These are phyloP conservation scores for Fusarium sp. DNA, from an alignment of 2,329 filamentous ascomycete genomes.

Conservation along the genomic window DNA sequence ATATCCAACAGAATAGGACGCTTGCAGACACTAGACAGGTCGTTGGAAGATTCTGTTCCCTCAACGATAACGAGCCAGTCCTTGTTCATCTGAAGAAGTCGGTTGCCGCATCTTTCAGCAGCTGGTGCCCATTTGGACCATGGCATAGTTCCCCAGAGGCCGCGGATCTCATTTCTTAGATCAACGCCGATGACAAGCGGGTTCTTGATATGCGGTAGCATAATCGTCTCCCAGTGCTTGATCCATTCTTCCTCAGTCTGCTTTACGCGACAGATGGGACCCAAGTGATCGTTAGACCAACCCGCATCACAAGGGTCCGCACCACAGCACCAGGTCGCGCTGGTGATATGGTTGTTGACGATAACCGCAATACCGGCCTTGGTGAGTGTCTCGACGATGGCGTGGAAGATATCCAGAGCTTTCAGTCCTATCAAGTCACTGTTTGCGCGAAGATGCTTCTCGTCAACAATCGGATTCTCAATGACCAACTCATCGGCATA, in stretches of 20 bases:
- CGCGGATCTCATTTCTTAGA: conserved; percentile 75
- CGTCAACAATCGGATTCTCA: conserved; percentile 65
- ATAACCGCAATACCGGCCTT: conserved; percentile 72
- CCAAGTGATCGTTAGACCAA: conserved; percentile 74
- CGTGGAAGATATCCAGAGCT: conserved; percentile 71
- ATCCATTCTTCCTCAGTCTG: conserved; percentile 76
- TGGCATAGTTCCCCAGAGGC: conserved; percentile 75
- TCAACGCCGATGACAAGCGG: conserved; percentile 73
- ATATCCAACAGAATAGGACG: conserved; percentile 69
- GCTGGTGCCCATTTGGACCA: conserved; percentile 73
- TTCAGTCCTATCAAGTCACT: conserved; percentile 66
- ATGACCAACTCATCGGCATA: conserved; percentile 77
- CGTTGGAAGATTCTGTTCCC: conserved; percentile 74
- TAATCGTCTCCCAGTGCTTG: conserved; percentile 72
- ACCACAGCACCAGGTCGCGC: conserved; percentile 75
- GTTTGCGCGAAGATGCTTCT: conserved; percentile 65
- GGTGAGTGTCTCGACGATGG: conserved; percentile 68
- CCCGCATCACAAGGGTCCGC: conserved; percentile 74
- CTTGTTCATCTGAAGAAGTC: conserved; percentile 67
- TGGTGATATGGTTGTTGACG: conserved; percentile 77
- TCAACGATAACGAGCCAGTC: conserved; percentile 76
- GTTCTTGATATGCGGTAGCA: conserved; percentile 68
- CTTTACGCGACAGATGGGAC: conserved; percentile 67
- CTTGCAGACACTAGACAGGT: conserved; percentile 65
- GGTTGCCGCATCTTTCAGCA: conserved; percentile 71